phyloP scores from a whole-genome alignment of 2,329 filamentous ascomycete species.

The Taxawa tesnikishii region DNA sequence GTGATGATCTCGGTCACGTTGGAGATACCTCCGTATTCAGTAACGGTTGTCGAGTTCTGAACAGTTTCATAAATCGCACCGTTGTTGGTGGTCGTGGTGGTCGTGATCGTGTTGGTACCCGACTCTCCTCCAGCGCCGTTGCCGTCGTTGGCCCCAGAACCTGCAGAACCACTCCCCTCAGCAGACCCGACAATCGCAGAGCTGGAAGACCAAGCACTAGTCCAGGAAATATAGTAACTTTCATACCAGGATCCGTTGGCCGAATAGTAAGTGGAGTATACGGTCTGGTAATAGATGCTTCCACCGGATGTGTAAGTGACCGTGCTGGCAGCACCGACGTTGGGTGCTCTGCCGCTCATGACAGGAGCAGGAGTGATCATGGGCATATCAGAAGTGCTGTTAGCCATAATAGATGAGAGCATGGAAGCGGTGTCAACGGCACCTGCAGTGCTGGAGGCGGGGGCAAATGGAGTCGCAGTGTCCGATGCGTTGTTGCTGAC shows the following conservation, averaged over 20 bases:
- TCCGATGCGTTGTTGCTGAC: slow-evolving; percentile 11
- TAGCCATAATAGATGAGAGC: slow-evolving; percentile 13
- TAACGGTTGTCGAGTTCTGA: neutral
- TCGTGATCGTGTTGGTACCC: neutral
- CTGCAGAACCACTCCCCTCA: slow-evolving; percentile 10
- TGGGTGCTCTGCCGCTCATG: slow-evolving; percentile 12
- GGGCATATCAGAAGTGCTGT: slow-evolving; percentile 16
- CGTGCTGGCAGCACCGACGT: slow-evolving; percentile 11
- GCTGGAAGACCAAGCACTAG: slow-evolving; percentile 15
- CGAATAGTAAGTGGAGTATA: slow-evolving; percentile 15
- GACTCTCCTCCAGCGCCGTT: slow-evolving; percentile 4
- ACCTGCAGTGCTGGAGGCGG: slow-evolving; percentile 8
- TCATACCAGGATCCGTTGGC: slow-evolving; percentile 16
- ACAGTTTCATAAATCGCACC: neutral
- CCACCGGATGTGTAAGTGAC: slow-evolving; percentile 18
- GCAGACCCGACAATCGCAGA: slow-evolving; percentile 14
- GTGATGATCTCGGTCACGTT: slow-evolving; percentile 15
- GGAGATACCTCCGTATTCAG: slow-evolving; percentile 3
- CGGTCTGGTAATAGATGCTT: slow-evolving; percentile 17
- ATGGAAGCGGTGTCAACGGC: slow-evolving; percentile 12
- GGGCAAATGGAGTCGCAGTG: slow-evolving; percentile 15
- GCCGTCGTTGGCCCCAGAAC: slow-evolving; percentile 10
- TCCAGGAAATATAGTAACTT: slow-evolving; percentile 17
- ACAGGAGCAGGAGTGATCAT: slow-evolving; percentile 16
- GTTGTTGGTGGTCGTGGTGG: neutral